Conservation (phyloP, 208 protist genomes). For the Tetramitus jugosus region DNA sequence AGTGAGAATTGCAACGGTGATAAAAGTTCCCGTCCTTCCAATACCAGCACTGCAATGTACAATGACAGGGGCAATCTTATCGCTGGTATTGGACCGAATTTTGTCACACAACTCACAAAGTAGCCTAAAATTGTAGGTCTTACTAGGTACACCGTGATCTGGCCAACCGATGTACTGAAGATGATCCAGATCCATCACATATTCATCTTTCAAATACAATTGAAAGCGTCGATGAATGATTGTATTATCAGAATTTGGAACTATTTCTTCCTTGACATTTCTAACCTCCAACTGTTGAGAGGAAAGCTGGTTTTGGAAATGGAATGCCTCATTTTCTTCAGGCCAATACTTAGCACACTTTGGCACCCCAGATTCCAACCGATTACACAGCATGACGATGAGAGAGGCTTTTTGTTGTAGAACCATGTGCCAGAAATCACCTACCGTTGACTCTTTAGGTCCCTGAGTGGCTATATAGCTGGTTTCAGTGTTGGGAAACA, state of each 20-base stretch:
- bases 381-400: conserved; percentile 26
- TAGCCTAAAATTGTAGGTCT: not conserved
- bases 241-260: too few species aligned
- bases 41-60: conserved; percentile 13
- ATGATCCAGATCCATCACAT: too few species aligned
- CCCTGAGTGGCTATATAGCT: conserved; percentile 13
- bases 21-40: conserved; percentile 16
- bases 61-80: not conserved
- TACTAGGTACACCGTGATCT: not conserved
- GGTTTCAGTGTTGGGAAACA: not conserved
- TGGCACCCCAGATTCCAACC: too few species aligned
- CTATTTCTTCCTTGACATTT: too few species aligned
- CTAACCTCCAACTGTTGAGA: too few species aligned
- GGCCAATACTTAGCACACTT: too few species aligned
- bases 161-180: conserved; percentile 22
- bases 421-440: conserved; percentile 21
- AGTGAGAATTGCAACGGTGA: not conserved
- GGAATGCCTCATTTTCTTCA: too few species aligned
- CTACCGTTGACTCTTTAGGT: not conserved
- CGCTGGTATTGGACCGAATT: not conserved
- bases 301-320: too few species aligned
- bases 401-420: not conserved
- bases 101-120: not conserved
- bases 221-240: too few species aligned
- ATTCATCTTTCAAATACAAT: too few species aligned